Percentiles rank a stretch among this genome's conserved stretches.
Evolutionary conservation across 2,329 filamentous ascomycete genomes (phyloP).

Genomic region (Calcarisporium arbuscula): DNA sequence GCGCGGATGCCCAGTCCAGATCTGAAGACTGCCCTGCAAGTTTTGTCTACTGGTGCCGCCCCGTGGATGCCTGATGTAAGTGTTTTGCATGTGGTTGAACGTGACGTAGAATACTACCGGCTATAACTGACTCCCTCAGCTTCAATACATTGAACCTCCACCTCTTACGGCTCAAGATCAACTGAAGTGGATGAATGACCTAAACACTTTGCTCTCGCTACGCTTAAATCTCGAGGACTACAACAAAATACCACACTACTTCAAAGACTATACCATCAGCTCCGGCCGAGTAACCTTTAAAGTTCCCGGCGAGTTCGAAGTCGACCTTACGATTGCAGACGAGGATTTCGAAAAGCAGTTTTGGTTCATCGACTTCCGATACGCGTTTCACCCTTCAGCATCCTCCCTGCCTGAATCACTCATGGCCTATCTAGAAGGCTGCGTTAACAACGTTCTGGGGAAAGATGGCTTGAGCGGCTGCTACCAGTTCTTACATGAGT

Average conservation of each 20-base stretch:
- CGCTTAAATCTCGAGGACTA: constrained; percentile 81
- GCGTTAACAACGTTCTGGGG: constrained; percentile 64
- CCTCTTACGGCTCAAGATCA: constrained; percentile 66
- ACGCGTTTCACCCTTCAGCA: constrained; percentile 68
- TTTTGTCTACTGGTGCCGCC: constrained; percentile 72
- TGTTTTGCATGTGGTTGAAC: constrained; percentile 10
- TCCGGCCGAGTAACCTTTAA: constrained; percentile 88
- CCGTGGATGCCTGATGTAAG: constrained; percentile 73
- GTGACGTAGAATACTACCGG: too few species aligned
- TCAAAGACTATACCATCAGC: constrained; percentile 70
- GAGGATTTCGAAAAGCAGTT: constrained; percentile 80
- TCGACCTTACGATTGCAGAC: constrained; percentile 85
- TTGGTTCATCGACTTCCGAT: constrained; percentile 89
- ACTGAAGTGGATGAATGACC: constrained; percentile 66
- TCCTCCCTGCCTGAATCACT: constrained; percentile 54
- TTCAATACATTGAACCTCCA: constrained; percentile 71
- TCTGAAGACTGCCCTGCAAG: constrained; percentile 78
- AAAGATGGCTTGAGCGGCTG: constrained; percentile 70
- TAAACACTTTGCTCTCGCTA: constrained; percentile 78
- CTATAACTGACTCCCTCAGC: constrained; percentile 37
- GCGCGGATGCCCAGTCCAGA: constrained; percentile 85
- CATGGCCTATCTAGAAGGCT: constrained; percentile 59
- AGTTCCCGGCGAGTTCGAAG: constrained; percentile 79
- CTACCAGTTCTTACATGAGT: constrained; percentile 81
- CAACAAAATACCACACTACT: constrained; percentile 66